Conservation (phyloP, 192 early-diverging fungal genomes). For the Coemansia sp. region DNA sequence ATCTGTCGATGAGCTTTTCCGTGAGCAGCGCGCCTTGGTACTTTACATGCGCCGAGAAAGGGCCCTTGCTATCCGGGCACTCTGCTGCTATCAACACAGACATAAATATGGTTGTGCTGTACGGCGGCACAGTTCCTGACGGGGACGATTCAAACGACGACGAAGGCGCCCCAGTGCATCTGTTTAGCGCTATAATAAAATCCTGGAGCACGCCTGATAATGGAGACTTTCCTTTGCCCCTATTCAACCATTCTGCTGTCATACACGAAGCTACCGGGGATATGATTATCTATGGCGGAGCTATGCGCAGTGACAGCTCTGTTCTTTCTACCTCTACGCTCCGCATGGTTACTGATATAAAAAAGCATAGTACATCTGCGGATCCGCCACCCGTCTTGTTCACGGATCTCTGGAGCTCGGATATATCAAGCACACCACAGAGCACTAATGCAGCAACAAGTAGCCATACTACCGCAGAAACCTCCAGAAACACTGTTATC, state of each 20-base stretch:
- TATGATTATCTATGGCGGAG: constrained; percentile 41
- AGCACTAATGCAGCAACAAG: neutral
- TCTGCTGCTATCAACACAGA: constrained; percentile 26
- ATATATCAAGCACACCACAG: neutral
- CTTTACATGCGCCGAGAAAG: constrained; percentile 16
- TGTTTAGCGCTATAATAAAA: constrained; percentile 46
- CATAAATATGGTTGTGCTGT: constrained; percentile 46
- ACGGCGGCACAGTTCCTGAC: constrained; percentile 35
- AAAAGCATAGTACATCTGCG: constrained; percentile 5
- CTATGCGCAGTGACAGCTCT: neutral
- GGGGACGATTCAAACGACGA: neutral
- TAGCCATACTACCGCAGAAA: neutral
- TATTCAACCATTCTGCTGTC: constrained; percentile 30
- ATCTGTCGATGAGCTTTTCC: constrained; percentile 27
- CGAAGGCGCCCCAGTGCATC: constrained; percentile 13
- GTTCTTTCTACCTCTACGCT: constrained; percentile 36
- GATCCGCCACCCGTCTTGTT: neutral
- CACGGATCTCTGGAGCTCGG: constrained; percentile 1
- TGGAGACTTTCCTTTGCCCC: constrained; percentile 14
- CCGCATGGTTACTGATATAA: constrained; percentile 36
- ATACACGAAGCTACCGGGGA: constrained; percentile 39
- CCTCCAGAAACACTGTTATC: neutral
- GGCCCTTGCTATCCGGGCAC: constrained; percentile 34
- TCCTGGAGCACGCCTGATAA: constrained; percentile 38
- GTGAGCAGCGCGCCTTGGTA: constrained; percentile 26